Evolutionary conservation across 768 basidiomycete species (phyloP).

Genomic region (Boletus subcaerulescens): DNA sequence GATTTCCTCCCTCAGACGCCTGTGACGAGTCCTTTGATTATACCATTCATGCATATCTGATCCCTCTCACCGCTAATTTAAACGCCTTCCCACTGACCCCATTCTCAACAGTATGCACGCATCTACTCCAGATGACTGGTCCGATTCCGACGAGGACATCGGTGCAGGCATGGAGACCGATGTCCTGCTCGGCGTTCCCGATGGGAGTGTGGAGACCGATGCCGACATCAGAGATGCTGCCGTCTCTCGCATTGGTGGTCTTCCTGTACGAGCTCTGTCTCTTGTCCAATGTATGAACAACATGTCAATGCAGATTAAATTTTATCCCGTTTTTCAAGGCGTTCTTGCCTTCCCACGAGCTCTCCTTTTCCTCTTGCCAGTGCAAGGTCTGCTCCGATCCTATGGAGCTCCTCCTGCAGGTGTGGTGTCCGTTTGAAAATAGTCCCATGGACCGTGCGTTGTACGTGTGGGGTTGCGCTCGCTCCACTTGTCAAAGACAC

Average conservation of each 20-base stretch:
- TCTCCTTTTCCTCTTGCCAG: conserved; percentile 56
- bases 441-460: conserved; percentile 83
- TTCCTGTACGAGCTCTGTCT: conserved; percentile 70
- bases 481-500: conserved; percentile 67
- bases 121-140: conserved; percentile 60
- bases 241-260: conserved; percentile 87
- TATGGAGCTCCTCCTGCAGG: conserved; percentile 81
- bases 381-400: conserved; percentile 71
- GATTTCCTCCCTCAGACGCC: conserved; percentile 56
- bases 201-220: conserved; percentile 58
- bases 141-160: conserved; percentile 74
- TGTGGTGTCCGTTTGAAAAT: conserved; percentile 88
- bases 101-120: conserved; percentile 38
- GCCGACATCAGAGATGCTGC: conserved; percentile 69
- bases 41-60: conserved; percentile 98
- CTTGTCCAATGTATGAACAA: conserved; percentile 45
- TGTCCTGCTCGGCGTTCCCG: conserved; percentile 78
- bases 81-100: conserved; percentile 3
- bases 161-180: conserved; percentile 59
- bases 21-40: conserved; percentile 61
- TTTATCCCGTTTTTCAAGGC: conserved; percentile 57
- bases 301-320: conserved; percentile 44
- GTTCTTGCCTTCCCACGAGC: conserved; percentile 63
- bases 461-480: conserved; percentile 83
- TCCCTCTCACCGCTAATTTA: neutral